Percentiles rank a stretch among this genome's conserved stretches.
These are phyloP conservation scores for Kwoniella newhampshirensis DNA, from an alignment of 768 basidiomycete genomes.

Conservation along the genomic window DNA sequence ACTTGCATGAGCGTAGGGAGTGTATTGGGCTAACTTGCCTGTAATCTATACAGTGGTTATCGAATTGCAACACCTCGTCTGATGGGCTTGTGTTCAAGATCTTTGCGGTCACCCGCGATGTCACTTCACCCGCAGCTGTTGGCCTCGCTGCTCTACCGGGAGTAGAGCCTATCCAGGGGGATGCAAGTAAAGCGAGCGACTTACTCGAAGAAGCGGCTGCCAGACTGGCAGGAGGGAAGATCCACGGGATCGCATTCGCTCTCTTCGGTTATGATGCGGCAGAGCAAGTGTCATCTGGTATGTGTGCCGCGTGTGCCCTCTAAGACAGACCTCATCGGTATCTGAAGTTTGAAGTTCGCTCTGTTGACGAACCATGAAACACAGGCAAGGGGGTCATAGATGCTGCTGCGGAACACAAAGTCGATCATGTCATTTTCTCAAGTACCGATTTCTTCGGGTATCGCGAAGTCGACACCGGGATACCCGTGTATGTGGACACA, in stretches of 20 bases:
- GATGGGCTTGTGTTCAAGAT: background rate
- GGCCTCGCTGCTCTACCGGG: background rate
- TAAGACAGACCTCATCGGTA: too few species aligned
- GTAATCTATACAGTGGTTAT: background rate
- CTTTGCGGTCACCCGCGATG: constrained; percentile 3
- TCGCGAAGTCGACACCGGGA: constrained; percentile 1
- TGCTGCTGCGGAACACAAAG: background rate
- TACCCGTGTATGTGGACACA: background rate
- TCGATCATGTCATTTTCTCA: constrained; percentile 4
- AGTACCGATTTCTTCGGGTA: background rate
- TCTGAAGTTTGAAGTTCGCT: too few species aligned
- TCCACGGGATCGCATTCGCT: background rate
- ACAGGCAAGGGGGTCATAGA: background rate
- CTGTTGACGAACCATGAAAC: too few species aligned
- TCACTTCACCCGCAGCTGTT: background rate
- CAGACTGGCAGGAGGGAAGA: background rate
- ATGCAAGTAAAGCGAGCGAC: background rate
- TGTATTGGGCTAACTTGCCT: too few species aligned
- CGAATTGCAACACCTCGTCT: background rate
- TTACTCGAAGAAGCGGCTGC: background rate
- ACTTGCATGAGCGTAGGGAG: too few species aligned
- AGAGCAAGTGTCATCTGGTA: background rate
- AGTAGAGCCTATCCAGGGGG: constrained; percentile 1
- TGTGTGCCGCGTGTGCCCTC: too few species aligned
- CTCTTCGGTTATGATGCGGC: background rate